These are phyloP conservation scores for Mycena amicta DNA, from an alignment of 768 basidiomycete species.

Conservation along the genomic window DNA sequence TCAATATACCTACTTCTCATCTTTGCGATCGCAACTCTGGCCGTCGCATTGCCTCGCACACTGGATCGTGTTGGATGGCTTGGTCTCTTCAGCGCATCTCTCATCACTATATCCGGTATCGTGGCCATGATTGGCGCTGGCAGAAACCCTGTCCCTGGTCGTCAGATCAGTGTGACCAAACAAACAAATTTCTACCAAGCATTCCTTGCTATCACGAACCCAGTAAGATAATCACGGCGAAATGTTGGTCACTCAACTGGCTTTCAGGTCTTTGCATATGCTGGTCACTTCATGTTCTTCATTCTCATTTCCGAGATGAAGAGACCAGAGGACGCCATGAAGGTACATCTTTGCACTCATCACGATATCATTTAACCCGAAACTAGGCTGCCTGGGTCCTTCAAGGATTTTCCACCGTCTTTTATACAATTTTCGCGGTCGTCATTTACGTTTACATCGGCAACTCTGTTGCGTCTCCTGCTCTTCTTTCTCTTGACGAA, in stretches of 20 bases:
- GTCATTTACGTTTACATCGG: constrained; percentile 50
- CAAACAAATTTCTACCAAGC: constrained; percentile 47
- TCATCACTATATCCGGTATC: constrained; percentile 49
- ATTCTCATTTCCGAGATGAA: constrained; percentile 62
- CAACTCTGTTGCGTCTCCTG: constrained; percentile 47
- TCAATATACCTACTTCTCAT: constrained; percentile 47
- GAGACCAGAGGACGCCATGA: constrained; percentile 55
- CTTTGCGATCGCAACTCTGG: constrained; percentile 44
- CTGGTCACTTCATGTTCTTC: constrained; percentile 62
- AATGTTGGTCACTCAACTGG: not conserved
- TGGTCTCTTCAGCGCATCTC: constrained; percentile 42
- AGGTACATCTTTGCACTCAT: constrained; percentile 34
- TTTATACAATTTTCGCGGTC: constrained; percentile 51
- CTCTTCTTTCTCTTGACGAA: constrained; percentile 48
- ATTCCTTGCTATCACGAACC: constrained; percentile 56
- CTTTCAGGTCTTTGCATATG: constrained; percentile 50
- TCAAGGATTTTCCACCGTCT: constrained; percentile 53
- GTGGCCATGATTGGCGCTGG: constrained; percentile 56
- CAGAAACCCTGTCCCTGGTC: constrained; percentile 43
- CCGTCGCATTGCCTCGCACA: constrained; percentile 50
- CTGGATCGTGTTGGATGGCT: constrained; percentile 50
- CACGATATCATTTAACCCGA: not conserved
- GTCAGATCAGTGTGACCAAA: constrained; percentile 39
- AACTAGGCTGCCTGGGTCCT: constrained; percentile 54
- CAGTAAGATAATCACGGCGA: constrained; percentile 31